A percentile compares a stretch with the other conserved stretches of the same genome.
Conservation (phyloP, 2,329 filamentous ascomycete species). For the Ascosphaera apis region DNA sequence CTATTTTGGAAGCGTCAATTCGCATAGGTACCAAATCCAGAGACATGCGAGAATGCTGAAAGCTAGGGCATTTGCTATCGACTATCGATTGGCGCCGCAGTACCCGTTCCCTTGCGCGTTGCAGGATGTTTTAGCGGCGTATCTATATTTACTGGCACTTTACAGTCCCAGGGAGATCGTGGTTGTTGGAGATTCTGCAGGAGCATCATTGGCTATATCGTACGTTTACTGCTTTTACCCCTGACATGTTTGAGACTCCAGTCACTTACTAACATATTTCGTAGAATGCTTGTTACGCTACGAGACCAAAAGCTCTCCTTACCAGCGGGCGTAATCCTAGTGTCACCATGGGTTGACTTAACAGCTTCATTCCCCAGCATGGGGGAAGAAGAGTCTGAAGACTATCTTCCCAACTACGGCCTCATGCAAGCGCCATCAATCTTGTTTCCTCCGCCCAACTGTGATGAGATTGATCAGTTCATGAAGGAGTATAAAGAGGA, state of each 20-base stretch:
- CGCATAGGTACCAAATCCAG: slow-evolving; percentile 96
- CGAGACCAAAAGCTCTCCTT: slow-evolving; percentile 65
- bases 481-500: slow-evolving; percentile 7
- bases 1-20: slow-evolving; percentile 86
- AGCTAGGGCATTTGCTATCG: slow-evolving; percentile 60
- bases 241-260: neutral
- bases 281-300: slow-evolving; percentile 48
- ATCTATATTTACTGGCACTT: slow-evolving; percentile 54
- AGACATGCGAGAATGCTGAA: slow-evolving; percentile 84
- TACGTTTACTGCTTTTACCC: slow-evolving; percentile 8
- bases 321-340: slow-evolving; percentile 70
- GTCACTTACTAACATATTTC: slow-evolving; percentile 6
- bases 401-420: slow-evolving; percentile 72
- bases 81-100: slow-evolving; percentile 71
- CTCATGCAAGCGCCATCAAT: slow-evolving; percentile 78
- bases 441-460: slow-evolving; percentile 80
- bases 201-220: slow-evolving; percentile 67
- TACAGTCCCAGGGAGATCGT: slow-evolving; percentile 66
- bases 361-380: slow-evolving; percentile 91
- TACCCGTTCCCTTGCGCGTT: slow-evolving; percentile 90
- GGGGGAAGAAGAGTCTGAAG: slow-evolving; percentile 44
- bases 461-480: slow-evolving; percentile 40
- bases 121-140: slow-evolving; percentile 72
- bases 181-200: slow-evolving; percentile 78
- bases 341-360: slow-evolving; percentile 89